These are phyloP conservation scores for Dictyophora rubrovolvata DNA, from an alignment of 768 basidiomycete genomes.

Conservation along the genomic window DNA sequence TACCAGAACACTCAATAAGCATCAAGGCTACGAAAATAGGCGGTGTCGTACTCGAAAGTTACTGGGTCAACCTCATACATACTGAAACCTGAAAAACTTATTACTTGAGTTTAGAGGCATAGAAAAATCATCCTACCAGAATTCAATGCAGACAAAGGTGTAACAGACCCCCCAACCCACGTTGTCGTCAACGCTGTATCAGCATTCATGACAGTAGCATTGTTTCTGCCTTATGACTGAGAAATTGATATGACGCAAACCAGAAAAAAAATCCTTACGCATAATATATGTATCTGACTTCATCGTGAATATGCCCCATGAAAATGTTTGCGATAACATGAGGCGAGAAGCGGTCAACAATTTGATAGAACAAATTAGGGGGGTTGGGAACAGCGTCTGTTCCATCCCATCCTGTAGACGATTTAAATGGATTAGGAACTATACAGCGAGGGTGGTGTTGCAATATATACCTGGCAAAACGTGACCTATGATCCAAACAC, in stretches of 20 bases:
- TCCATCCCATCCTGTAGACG: slow-evolving; percentile 36
- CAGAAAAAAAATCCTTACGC: slow-evolving; percentile 12
- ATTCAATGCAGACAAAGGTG: slow-evolving; percentile 16
- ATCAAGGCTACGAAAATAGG: not conserved
- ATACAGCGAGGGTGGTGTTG: not conserved
- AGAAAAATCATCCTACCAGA: slow-evolving; percentile 9
- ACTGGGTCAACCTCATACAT: slow-evolving; percentile 20
- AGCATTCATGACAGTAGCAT: slow-evolving; percentile 2
- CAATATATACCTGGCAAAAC: slow-evolving; percentile 26
- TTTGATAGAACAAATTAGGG: slow-evolving; percentile 52
- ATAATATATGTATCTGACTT: slow-evolving; percentile 13
- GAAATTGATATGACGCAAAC: not conserved
- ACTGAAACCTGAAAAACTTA: slow-evolving; percentile 13
- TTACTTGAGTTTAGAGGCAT: not conserved
- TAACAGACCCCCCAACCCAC: slow-evolving; percentile 18
- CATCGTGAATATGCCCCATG: slow-evolving; percentile 21
- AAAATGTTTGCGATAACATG: slow-evolving; percentile 17
- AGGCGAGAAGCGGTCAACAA: slow-evolving; percentile 18
- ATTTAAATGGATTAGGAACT: too few species aligned
- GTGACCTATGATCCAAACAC: slow-evolving; percentile 48
- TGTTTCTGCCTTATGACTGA: not conserved
- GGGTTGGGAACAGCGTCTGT: slow-evolving; percentile 51
- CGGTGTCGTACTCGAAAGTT: slow-evolving; percentile 1
- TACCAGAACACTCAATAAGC: slow-evolving; percentile 9
- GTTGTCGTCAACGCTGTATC: slow-evolving; percentile 10